Evolutionary conservation across 78 protist species (phyloP).

Genomic region (Dictyostelium capitatum): DNA sequence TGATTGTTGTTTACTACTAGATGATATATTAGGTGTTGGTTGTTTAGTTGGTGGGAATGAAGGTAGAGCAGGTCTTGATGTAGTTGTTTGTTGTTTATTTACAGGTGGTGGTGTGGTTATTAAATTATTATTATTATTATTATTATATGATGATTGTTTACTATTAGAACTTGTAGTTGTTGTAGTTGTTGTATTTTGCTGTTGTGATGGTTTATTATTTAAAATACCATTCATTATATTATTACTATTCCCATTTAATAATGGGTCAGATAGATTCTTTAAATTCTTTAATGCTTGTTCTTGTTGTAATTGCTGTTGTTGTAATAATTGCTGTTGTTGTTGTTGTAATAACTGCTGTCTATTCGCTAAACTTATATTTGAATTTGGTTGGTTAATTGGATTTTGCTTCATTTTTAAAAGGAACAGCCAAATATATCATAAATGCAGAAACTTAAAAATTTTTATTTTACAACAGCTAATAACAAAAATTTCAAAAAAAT

Average conservation of each 20-base stretch:
- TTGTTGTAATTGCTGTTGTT: background rate
- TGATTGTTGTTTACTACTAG: conserved; percentile 4
- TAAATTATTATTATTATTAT: background rate
- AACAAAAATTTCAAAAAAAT: background rate
- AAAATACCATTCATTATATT: background rate
- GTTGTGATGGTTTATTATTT: background rate
- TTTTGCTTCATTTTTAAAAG: background rate
- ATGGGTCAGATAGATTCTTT: background rate
- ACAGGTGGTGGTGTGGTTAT: background rate
- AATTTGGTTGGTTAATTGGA: background rate
- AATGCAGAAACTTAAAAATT: background rate
- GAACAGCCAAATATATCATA: background rate
- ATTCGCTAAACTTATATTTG: conserved; percentile 3
- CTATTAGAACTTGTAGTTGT: background rate
- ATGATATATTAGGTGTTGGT: background rate
- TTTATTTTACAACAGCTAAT: background rate
- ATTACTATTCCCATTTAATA: background rate
- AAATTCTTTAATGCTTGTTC: conserved; percentile 3
- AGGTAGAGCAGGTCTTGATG: background rate
- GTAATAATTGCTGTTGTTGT: conserved; percentile 28
- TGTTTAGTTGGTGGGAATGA: background rate
- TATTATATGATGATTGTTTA: background rate
- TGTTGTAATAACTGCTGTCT: background rate
- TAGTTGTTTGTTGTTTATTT: conserved; percentile 3
- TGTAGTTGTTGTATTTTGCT: background rate